Evolutionary conservation across 164 flowering plant species (phyloP), one percentile per base, ranked within the genome.

Genomic region (Macadamia integrifolia): DNA sequence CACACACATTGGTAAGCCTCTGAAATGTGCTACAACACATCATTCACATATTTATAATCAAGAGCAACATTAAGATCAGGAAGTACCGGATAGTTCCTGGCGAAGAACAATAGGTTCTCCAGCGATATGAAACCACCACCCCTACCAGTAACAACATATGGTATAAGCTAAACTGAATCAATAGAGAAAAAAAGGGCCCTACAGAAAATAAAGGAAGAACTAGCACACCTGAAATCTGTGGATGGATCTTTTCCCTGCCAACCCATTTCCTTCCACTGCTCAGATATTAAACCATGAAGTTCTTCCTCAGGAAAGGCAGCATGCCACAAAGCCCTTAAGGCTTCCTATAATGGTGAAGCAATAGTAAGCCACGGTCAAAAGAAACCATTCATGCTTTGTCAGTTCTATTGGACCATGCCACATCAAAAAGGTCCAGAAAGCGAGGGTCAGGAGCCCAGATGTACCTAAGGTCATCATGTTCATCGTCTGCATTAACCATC

Each of bases 221-320:
- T 43, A 42, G 2, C 18, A 3, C 70, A 92, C 98, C 98, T 82
- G 71, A 92, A 92, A 77, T 92, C 98, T 62, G 98, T 88, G 49
- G 98, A 86, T 72, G 98, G 98, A 77, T 92, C 96, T 78, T 92
- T 90, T 67, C 98, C 98, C 79, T 92, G 98, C 98, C 98, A 92
- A 59, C 98, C 98, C 98, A 92, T 92, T 79, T 87, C 93, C 77
- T 92, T 92, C 98, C 98, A 92, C 77, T 90, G 94, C 66, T 92
- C 98, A 76, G 98, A 90, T 80, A 90, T 81, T 67, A 92, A 81
- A 61, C 83, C 91, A 75, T 48, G 78, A 35, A 92, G 91, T 79
- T 87, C 87, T 75, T 87, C 94, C 55, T 75, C 93, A 50, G 98
- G 98, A 77, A 84, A 92, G 60, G 98, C 86, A 77, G 86, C 89